phyloP scores from a whole-genome alignment of 495 filamentous ascomycete species.

The Chaetomium tenue region DNA sequence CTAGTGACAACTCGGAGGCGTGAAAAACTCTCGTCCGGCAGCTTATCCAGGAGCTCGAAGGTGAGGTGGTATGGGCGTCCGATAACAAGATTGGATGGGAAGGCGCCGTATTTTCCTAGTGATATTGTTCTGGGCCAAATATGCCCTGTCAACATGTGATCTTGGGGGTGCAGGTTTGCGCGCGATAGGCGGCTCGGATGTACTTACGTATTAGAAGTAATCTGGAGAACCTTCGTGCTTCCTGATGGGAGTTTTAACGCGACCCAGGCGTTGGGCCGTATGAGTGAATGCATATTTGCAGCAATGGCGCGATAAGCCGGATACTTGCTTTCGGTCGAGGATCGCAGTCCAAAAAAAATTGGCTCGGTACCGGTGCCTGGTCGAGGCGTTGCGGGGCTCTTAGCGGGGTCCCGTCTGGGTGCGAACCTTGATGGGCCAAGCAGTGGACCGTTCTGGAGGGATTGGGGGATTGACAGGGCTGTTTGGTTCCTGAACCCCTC shows the following conservation, averaged over 20 bases:
- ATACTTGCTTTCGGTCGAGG: constrained; percentile 4
- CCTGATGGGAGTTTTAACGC: constrained; percentile 68
- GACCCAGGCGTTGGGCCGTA: constrained; percentile 64
- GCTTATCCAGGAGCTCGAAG: constrained; percentile 77
- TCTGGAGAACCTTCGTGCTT: constrained; percentile 58
- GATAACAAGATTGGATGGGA: constrained; percentile 80
- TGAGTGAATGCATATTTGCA: constrained; percentile 45
- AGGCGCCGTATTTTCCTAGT: constrained; percentile 85
- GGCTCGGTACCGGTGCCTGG: neutral
- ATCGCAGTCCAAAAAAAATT: constrained; percentile 18
- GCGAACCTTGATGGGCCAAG: constrained; percentile 25
- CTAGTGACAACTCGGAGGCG: constrained; percentile 76
- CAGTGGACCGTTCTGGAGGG: neutral
- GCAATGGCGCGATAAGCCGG: neutral
- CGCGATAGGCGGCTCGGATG: neutral
- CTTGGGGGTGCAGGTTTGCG: neutral
- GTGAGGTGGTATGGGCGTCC: constrained; percentile 87
- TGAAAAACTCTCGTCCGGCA: constrained; percentile 52
- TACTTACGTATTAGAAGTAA: constrained; percentile 76
- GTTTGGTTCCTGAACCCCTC: too few species aligned
- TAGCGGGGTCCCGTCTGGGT: constrained; percentile 3
- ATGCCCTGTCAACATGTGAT: constrained; percentile 8
- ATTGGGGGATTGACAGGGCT: neutral
- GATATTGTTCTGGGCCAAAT: constrained; percentile 63
- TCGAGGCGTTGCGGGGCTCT: constrained; percentile 12